Conservation (phyloP, 2,329 filamentous ascomycete genomes). For the Penicillium sp. region DNA sequence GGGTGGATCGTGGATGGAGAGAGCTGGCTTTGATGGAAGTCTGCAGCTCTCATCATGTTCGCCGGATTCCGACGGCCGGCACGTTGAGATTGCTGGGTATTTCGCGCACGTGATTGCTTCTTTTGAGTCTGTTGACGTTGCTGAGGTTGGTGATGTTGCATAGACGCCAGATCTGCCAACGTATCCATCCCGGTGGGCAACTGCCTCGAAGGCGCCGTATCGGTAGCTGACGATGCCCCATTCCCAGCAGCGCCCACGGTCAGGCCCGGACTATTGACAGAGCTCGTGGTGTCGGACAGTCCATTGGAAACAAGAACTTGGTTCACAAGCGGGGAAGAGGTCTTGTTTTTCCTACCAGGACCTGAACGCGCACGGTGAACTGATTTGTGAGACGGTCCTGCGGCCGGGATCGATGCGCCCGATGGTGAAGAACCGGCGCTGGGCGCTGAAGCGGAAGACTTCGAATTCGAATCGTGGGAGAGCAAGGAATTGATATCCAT, state of each 20-base stretch:
- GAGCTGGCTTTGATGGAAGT: constrained; percentile 39
- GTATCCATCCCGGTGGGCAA: constrained; percentile 46
- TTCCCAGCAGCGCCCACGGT: constrained; percentile 21
- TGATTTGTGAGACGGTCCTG: constrained; percentile 31
- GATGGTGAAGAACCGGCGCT: constrained; percentile 22
- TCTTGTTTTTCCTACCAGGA: constrained; percentile 30
- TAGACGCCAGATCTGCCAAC: constrained; percentile 43
- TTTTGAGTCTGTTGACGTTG: not conserved
- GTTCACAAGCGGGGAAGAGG: constrained; percentile 39
- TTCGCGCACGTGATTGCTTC: not conserved
- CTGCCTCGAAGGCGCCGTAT: constrained; percentile 33
- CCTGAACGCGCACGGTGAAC: constrained; percentile 33
- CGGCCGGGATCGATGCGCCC: constrained; percentile 22
- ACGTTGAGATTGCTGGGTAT: constrained; percentile 23
- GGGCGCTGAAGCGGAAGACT: constrained; percentile 31
- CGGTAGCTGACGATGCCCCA: constrained; percentile 32
- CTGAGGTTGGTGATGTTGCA: constrained; percentile 36
- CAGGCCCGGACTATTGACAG: constrained; percentile 29
- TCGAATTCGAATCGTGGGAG: constrained; percentile 39
- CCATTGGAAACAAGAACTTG: constrained; percentile 37
- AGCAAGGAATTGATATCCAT: constrained; percentile 46
- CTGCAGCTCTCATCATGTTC: constrained; percentile 32
- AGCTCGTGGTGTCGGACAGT: constrained; percentile 34
- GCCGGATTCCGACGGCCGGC: constrained; percentile 34
- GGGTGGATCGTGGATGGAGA: constrained; percentile 40